Evolutionary conservation across 768 basidiomycete species (phyloP).

Genomic region (Termitomyces eurrhizus): DNA sequence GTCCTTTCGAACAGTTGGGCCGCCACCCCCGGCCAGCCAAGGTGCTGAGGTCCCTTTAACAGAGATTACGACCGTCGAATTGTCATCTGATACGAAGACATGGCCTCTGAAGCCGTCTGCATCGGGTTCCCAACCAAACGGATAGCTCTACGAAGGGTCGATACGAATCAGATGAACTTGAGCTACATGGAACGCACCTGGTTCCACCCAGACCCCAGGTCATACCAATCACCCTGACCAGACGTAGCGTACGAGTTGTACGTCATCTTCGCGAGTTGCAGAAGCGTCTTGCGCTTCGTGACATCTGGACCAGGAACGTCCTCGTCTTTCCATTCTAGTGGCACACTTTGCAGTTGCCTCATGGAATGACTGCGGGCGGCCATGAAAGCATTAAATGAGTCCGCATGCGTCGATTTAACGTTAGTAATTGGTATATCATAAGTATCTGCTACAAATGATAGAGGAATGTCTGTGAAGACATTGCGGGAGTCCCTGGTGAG

Average conservation of each 20-base stretch:
- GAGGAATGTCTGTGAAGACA: slow-evolving; percentile 52
- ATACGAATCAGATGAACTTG: not conserved
- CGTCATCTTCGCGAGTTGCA: slow-evolving; percentile 85
- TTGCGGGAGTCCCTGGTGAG: slow-evolving; percentile 49
- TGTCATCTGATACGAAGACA: slow-evolving; percentile 79
- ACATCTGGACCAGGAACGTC: slow-evolving; percentile 71
- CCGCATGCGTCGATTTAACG: slow-evolving; percentile 42
- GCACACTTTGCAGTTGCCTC: slow-evolving; percentile 32
- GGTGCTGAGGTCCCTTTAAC: slow-evolving; percentile 93
- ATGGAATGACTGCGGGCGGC: slow-evolving; percentile 34
- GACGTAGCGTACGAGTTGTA: slow-evolving; percentile 71
- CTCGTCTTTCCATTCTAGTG: slow-evolving; percentile 58
- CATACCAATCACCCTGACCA: slow-evolving; percentile 66
- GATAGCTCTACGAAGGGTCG: slow-evolving; percentile 41
- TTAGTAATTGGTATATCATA: slow-evolving; percentile 39
- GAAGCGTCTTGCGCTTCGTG: slow-evolving; percentile 64
- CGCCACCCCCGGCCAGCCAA: slow-evolving; percentile 62
- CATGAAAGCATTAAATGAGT: slow-evolving; percentile 37
- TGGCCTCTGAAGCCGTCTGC: slow-evolving; percentile 93
- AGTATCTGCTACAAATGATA: slow-evolving; percentile 28
- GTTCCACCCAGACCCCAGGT: slow-evolving; percentile 60
- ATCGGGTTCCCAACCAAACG: slow-evolving; percentile 88
- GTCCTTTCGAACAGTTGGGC: slow-evolving; percentile 84
- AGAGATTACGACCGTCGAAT: slow-evolving; percentile 81
- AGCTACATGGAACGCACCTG: slow-evolving; percentile 31